These are phyloP conservation scores for Ophiostoma piceae DNA, from an alignment of 2,329 filamentous ascomycete genomes.

Conservation along the genomic window DNA sequence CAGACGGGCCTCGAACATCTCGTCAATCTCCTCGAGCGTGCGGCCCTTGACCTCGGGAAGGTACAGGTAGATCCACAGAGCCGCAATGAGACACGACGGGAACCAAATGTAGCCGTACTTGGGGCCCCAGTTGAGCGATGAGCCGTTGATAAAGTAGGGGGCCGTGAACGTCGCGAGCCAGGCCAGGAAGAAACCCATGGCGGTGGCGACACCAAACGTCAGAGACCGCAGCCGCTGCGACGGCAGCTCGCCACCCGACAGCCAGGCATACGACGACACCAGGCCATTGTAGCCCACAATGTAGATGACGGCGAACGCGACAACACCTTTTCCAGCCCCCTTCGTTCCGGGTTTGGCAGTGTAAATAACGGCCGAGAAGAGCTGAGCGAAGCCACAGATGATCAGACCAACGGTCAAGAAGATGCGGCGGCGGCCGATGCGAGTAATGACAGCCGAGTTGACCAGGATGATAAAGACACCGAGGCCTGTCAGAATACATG, in stretches of 20 bases:
- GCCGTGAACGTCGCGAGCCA: conserved; percentile 55
- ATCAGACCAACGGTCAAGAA: conserved; percentile 49
- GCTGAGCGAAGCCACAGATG: conserved; percentile 49
- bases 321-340: conserved; percentile 43
- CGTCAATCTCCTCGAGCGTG: conserved; percentile 50
- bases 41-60: conserved; percentile 51
- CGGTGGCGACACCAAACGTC: conserved; percentile 52
- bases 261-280: conserved; percentile 53
- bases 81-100: conserved; percentile 34
- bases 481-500: conserved; percentile 50
- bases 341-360: conserved; percentile 38
- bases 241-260: conserved; percentile 52
- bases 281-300: conserved; percentile 49
- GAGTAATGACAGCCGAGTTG: conserved; percentile 50
- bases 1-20: conserved; percentile 44
- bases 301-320: conserved; percentile 50
- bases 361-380: conserved; percentile 50
- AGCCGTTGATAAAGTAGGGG: conserved; percentile 55
- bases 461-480: conserved; percentile 51
- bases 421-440: conserved; percentile 48
- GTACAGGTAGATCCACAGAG: conserved; percentile 44
- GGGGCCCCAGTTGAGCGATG: conserved; percentile 51
- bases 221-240: conserved; percentile 52
- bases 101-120: conserved; percentile 55
- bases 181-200: conserved; percentile 50